Evolutionary conservation across 208 protist species (phyloP).

Genomic region (Trypanosoma grayi): DNA sequence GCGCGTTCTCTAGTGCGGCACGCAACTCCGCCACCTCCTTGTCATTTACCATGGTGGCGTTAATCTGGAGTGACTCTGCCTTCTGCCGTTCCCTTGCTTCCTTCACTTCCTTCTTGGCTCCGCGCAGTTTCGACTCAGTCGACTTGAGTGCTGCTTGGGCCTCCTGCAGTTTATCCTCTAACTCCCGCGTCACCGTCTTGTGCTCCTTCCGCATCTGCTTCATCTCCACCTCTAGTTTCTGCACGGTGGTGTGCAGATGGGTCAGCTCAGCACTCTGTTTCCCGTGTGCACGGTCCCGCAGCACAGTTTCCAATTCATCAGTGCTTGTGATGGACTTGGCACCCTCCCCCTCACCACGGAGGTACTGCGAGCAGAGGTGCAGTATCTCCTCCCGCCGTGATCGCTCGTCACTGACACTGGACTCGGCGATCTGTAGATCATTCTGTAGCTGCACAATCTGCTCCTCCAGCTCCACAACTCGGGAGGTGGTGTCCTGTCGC

Average conservation of each 20-base stretch:
- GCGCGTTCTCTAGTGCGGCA: conserved; percentile 17
- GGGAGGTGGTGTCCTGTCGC: conserved; percentile 32
- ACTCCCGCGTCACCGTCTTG: conserved; percentile 21
- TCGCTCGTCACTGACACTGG: conserved; percentile 35
- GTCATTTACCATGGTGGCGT: background rate
- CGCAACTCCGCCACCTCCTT: conserved; percentile 18
- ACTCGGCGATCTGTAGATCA: conserved; percentile 68
- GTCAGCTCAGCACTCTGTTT: conserved; percentile 38
- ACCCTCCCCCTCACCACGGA: conserved; percentile 29
- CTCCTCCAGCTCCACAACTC: conserved; percentile 53
- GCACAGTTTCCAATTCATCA: conserved; percentile 44
- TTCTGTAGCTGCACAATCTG: conserved; percentile 59
- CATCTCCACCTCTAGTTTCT: conserved; percentile 40
- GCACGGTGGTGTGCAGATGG: conserved; percentile 40
- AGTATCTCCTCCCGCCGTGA: conserved; percentile 53
- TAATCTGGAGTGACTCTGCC: background rate
- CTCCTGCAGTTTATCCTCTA: conserved; percentile 26
- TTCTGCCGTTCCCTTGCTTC: conserved; percentile 1
- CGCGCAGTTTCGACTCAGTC: conserved; percentile 11
- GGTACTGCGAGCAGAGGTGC: conserved; percentile 52
- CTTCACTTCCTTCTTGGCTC: conserved; percentile 12
- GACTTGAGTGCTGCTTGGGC: conserved; percentile 9
- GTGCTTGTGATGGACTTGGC: conserved; percentile 33
- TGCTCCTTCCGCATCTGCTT: conserved; percentile 33
- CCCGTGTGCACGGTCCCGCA: conserved; percentile 38